phyloP scores from a whole-genome alignment of 2,329 filamentous ascomycete species.

The Colletotrichum siamense region DNA sequence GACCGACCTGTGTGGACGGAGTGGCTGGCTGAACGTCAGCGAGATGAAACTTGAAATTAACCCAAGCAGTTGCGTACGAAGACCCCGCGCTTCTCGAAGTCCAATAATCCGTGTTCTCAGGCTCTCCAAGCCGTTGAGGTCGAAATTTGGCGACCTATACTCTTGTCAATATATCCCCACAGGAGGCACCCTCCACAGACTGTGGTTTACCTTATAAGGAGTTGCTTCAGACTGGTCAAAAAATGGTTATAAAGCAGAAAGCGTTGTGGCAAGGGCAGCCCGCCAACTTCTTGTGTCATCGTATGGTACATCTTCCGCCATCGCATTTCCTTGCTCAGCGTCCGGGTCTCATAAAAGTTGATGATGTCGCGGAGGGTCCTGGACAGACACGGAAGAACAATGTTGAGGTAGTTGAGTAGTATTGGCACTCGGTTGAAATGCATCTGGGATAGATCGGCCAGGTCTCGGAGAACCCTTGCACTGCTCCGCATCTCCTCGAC shows the following conservation, averaged over 20 bases:
- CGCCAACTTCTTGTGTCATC: slow-evolving; percentile 58
- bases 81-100: slow-evolving; percentile 57
- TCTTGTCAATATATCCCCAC: neutral
- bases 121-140: slow-evolving; percentile 58
- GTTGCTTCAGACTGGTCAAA: slow-evolving; percentile 51
- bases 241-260: slow-evolving; percentile 64
- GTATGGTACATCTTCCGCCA: slow-evolving; percentile 66
- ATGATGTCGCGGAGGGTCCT: slow-evolving; percentile 60
- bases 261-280: slow-evolving; percentile 54
- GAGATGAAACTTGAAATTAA: neutral
- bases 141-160: slow-evolving; percentile 56
- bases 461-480: slow-evolving; percentile 53
- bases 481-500: slow-evolving; percentile 52
- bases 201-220: slow-evolving; percentile 53
- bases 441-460: slow-evolving; percentile 60
- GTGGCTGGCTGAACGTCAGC: slow-evolving; percentile 31
- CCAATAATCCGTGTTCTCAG: slow-evolving; percentile 54
- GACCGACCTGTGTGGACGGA: slow-evolving; percentile 38
- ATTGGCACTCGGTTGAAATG: slow-evolving; percentile 55
- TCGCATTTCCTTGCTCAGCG: slow-evolving; percentile 50
- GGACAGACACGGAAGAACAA: slow-evolving; percentile 61
- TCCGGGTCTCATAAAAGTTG: slow-evolving; percentile 54
- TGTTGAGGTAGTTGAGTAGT: slow-evolving; percentile 60
- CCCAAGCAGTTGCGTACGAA: slow-evolving; percentile 44
- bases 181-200: neutral